These are phyloP conservation scores for Hortiboletus campestris DNA, from an alignment of 768 basidiomycete species.

Conservation along the genomic window DNA sequence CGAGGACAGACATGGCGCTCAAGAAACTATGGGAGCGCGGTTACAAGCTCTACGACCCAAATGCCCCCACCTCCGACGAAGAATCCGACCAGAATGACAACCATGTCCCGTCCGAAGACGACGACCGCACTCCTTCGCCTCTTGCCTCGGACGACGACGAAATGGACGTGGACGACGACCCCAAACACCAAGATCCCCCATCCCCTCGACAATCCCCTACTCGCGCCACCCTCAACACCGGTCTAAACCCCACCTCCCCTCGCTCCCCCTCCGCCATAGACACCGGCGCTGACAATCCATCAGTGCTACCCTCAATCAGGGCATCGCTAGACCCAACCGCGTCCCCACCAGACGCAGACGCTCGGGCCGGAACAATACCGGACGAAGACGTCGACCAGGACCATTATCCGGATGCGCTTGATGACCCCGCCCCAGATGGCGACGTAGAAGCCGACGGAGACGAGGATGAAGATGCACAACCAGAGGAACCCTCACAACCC, in stretches of 20 bases:
- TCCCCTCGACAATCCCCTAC: conserved; percentile 23
- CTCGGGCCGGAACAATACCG: conserved; percentile 13
- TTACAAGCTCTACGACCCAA: conserved; percentile 18
- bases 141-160: conserved; percentile 20
- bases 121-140: conserved; percentile 6
- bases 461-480: conserved; percentile 35
- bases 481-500: conserved; percentile 24
- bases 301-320: conserved; percentile 20
- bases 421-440: conserved; percentile 20
- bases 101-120: conserved; percentile 1
- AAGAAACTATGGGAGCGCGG: conserved; percentile 17
- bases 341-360: conserved; percentile 18
- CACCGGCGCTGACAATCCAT: conserved; percentile 19
- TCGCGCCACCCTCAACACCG: conserved; percentile 20
- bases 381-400: conserved; percentile 32
- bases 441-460: conserved; percentile 28
- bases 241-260: conserved; percentile 5
- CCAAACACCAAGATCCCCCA: conserved; percentile 24
- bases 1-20: conserved; percentile 1
- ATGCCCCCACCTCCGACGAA: conserved; percentile 22
- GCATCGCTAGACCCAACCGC: conserved; percentile 20
- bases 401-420: conserved; percentile 14
- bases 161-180: conserved; percentile 33
- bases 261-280: conserved; percentile 16
- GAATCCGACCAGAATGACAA: conserved; percentile 2